phyloP scores from a whole-genome alignment of 192 early-diverging fungal species.

The Coemansia interrupta region DNA sequence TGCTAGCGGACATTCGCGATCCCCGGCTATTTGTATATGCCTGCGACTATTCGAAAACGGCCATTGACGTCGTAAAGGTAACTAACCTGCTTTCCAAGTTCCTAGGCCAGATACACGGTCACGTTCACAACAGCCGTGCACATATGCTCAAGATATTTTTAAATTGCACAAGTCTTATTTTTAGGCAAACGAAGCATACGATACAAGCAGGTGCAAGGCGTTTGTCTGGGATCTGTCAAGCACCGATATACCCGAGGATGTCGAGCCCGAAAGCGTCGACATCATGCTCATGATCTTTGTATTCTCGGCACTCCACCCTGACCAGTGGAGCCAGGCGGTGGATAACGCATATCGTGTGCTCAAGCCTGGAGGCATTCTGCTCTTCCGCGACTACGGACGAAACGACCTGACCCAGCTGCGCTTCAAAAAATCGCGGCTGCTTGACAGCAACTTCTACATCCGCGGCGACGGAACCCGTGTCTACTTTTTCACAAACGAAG shows the following conservation, averaged over 20 bases:
- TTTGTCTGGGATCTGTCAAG: slow-evolving; percentile 76
- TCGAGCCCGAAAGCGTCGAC: slow-evolving; percentile 64
- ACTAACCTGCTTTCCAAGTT: slow-evolving; percentile 8
- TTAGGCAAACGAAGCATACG: slow-evolving; percentile 58
- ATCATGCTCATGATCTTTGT: slow-evolving; percentile 79
- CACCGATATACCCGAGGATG: slow-evolving; percentile 53
- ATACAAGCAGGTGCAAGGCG: slow-evolving; percentile 60
- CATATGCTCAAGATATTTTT: background rate
- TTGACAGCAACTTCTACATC: slow-evolving; percentile 76
- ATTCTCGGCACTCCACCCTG: slow-evolving; percentile 70
- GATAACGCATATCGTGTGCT: slow-evolving; percentile 63
- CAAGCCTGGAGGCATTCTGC: slow-evolving; percentile 71
- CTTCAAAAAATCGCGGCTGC: slow-evolving; percentile 67
- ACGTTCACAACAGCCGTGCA: background rate
- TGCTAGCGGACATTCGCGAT: slow-evolving; percentile 59
- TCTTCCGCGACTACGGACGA: slow-evolving; percentile 80
- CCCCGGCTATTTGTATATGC: slow-evolving; percentile 69
- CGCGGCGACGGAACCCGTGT: slow-evolving; percentile 78
- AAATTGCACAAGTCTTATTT: background rate
- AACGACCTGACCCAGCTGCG: slow-evolving; percentile 80
- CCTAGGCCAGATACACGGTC: background rate
- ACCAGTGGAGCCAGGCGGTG: slow-evolving; percentile 63
- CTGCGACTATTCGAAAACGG: slow-evolving; percentile 69
- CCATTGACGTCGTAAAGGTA: slow-evolving; percentile 73
- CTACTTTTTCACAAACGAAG: slow-evolving; percentile 71